Conservation (phyloP, 2,329 filamentous ascomycete species). For the Colletotrichum sp. region DNA sequence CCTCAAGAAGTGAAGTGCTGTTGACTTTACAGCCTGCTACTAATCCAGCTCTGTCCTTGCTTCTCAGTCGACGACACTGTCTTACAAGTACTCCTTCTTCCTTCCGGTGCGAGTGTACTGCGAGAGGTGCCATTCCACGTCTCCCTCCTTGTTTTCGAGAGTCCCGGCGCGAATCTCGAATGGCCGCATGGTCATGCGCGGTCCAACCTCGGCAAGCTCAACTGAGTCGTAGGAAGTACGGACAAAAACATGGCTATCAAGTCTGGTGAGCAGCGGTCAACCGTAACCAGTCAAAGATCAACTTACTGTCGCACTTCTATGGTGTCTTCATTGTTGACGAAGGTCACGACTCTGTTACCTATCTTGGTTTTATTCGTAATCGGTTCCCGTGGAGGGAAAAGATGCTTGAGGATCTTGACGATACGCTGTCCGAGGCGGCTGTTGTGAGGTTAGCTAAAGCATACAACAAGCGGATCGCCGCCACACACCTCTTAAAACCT, state of each 20-base stretch:
- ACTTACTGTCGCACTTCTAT: slow-evolving; percentile 77
- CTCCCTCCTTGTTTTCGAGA: slow-evolving; percentile 91
- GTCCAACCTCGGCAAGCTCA: slow-evolving; percentile 81
- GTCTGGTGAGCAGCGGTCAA: not conserved
- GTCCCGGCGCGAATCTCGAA: slow-evolving; percentile 94
- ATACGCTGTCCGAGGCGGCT: slow-evolving; percentile 81
- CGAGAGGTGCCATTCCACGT: slow-evolving; percentile 95
- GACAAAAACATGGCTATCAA: slow-evolving; percentile 74
- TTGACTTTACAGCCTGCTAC: not conserved
- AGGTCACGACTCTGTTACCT: slow-evolving; percentile 88
- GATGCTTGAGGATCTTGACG: slow-evolving; percentile 88
- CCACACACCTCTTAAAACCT: slow-evolving; percentile 65
- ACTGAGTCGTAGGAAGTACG: slow-evolving; percentile 89
- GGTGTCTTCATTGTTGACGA: slow-evolving; percentile 71
- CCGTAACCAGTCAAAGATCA: not conserved
- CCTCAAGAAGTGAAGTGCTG: not conserved
- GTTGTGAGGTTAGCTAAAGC: slow-evolving; percentile 25
- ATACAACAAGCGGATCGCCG: not conserved
- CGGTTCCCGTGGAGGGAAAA: slow-evolving; percentile 88
- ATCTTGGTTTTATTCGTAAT: slow-evolving; percentile 75
- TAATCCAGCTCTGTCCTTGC: not conserved
- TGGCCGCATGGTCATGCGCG: slow-evolving; percentile 77
- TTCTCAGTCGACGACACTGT: not conserved
- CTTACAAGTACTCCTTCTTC: slow-evolving; percentile 94
- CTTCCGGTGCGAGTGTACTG: slow-evolving; percentile 92